These are phyloP conservation scores for Paratinospora sagittata DNA, from an alignment of 164 flowering plant species.

Conservation along the genomic window DNA sequence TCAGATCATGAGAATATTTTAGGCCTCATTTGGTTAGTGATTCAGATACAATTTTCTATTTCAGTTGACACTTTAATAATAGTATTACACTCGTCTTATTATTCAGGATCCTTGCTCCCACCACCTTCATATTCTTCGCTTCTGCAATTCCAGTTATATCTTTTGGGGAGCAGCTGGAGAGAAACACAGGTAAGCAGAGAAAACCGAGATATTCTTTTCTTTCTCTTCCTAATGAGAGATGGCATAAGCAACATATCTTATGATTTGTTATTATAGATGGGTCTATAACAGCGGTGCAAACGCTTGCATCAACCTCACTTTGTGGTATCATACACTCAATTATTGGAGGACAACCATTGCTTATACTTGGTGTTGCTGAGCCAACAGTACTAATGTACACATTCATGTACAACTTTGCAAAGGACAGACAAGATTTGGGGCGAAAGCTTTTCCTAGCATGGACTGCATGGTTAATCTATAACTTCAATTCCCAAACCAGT, in stretches of 20 bases:
- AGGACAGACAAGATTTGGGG: slow-evolving; percentile 79
- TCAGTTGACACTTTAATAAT: too few species aligned
- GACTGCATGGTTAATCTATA: slow-evolving; percentile 74
- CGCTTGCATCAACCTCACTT: slow-evolving; percentile 88
- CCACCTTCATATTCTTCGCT: slow-evolving; percentile 95
- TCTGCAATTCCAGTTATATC: slow-evolving; percentile 98
- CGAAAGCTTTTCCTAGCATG: slow-evolving; percentile 75
- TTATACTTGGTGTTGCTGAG: slow-evolving; percentile 97
- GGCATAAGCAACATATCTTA: background rate
- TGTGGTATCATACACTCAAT: slow-evolving; percentile 95
- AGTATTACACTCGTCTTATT: background rate
- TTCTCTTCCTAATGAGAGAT: slow-evolving; percentile 3
- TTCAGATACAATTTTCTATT: too few species aligned
- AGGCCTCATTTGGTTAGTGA: too few species aligned
- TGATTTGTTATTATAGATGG: slow-evolving; percentile 57
- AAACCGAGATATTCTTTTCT: slow-evolving; percentile 3
- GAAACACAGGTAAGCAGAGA: slow-evolving; percentile 54
- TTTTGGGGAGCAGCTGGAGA: slow-evolving; percentile 90
- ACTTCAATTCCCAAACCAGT: background rate
- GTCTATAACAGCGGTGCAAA: slow-evolving; percentile 82
- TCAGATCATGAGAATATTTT: too few species aligned
- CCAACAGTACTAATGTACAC: slow-evolving; percentile 98
- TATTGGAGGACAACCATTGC: slow-evolving; percentile 95
- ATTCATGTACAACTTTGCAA: slow-evolving; percentile 86
- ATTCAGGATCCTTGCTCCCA: slow-evolving; percentile 89